Base-by-base conservation (phyloP, 2,329 filamentous ascomycete species). In the Falciphora oryzae region DNA sequence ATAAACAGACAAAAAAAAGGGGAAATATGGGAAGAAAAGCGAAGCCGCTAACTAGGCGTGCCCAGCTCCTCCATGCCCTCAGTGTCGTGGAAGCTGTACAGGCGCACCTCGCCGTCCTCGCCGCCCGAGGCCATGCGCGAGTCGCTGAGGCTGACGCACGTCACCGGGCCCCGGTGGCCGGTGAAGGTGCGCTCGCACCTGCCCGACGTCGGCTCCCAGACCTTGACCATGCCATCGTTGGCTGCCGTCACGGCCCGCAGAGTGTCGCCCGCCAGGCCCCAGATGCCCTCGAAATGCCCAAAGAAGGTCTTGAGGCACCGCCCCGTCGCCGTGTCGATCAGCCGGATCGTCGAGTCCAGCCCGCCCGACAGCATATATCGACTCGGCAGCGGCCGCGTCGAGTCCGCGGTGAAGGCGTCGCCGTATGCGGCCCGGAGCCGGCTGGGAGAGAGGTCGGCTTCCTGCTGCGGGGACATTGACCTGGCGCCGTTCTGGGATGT, bases 221-320 rank as follows among this genome's bases (percentile, higher is more conserved):
- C 87, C 79, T 98, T 98, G 71, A 97, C 91, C 87, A 94, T 96
- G 57, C 92, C 89, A 76, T 99, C 95, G 75, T 98, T 93, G 14
- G 92, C 91, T 27, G 62, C 69, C 69, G 31, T 56, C 22, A 66
- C 69, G 22, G 61, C 61, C 16, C 61, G 61, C 35, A 98, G 80
- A 1, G 90, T 93, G 76, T 98, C 94, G 3, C 91, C 94, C 0
- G 91, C 92, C 3, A 99, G 82, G 7, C 91, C 90, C 95, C 95
- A 99, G 27, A 99, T 90, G 38, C 95, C 95, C 75, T 99, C 95
- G 28, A 99, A 85, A 72, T 99, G 95, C 0, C 95, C 95, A 74
- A 98, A 99, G 81, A 97, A 96, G 38, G 92, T 96, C 67, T 92
- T 90, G 44, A 97, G 83, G 71, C 92, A 97, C 68, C 87, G 86